Conservation (phyloP, 208 protist species). For the Herpetomonas tarakana region DNA sequence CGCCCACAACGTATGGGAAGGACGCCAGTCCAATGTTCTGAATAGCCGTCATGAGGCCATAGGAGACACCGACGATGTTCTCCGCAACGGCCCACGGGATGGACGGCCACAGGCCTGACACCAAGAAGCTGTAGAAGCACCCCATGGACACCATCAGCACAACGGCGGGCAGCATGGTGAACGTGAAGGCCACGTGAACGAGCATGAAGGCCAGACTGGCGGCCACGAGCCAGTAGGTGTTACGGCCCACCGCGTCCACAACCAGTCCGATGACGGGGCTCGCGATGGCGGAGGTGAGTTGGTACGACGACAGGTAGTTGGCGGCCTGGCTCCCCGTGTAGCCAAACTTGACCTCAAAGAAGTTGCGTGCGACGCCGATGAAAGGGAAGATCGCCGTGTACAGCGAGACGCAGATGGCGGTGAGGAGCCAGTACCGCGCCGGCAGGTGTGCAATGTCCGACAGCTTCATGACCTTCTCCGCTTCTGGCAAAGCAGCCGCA, state of each 20-base stretch:
- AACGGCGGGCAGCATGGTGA: slow-evolving; percentile 59
- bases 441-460: slow-evolving; percentile 59
- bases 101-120: slow-evolving; percentile 86
- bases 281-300: slow-evolving; percentile 75
- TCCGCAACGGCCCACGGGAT: slow-evolving; percentile 68
- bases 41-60: slow-evolving; percentile 89
- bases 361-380: slow-evolving; percentile 77
- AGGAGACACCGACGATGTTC: slow-evolving; percentile 78
- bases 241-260: slow-evolving; percentile 81
- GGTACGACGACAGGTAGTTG: slow-evolving; percentile 79
- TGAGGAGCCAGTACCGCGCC: slow-evolving; percentile 73
- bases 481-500: neutral
- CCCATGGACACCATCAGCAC: slow-evolving; percentile 80
- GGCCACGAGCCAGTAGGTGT: slow-evolving; percentile 70
- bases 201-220: slow-evolving; percentile 44
- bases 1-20: slow-evolving; percentile 65
- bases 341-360: slow-evolving; percentile 85
- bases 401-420: slow-evolving; percentile 78
- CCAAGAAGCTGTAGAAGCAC: slow-evolving; percentile 82
- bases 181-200: slow-evolving; percentile 74
- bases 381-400: slow-evolving; percentile 88
- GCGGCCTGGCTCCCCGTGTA: slow-evolving; percentile 46
- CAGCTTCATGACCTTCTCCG: slow-evolving; percentile 25
- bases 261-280: slow-evolving; percentile 79
- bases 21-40: slow-evolving; percentile 85